A percentile compares a stretch with the other conserved stretches of the same genome.
Evolutionary conservation across 2,329 filamentous ascomycete species (phyloP).

Genomic region (Didymella exigua): DNA sequence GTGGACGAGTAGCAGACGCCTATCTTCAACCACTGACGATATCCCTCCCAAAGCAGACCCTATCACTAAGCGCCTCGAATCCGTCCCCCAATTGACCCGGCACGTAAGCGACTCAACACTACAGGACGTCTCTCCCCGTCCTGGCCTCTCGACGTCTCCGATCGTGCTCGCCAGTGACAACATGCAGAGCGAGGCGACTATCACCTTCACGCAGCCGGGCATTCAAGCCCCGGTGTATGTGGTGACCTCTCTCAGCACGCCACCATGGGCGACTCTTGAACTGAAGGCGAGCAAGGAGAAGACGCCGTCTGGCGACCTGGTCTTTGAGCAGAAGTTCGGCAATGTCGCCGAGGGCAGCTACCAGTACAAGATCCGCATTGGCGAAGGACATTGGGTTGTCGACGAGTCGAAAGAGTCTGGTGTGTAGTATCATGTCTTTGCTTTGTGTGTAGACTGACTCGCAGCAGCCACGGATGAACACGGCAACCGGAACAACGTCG

Average conservation of each 20-base stretch:
- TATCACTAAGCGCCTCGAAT: slow-evolving; percentile 8
- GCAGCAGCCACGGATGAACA: slow-evolving; percentile 56
- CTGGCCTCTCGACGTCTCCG: slow-evolving; percentile 5
- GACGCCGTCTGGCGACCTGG: slow-evolving; percentile 59
- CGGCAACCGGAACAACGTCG: slow-evolving; percentile 61
- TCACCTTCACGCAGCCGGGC: slow-evolving; percentile 66
- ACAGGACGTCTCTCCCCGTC: background rate
- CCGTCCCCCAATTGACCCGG: slow-evolving; percentile 18
- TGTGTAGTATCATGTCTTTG: slow-evolving; percentile 47
- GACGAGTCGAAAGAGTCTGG: slow-evolving; percentile 67
- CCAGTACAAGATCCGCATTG: slow-evolving; percentile 77
- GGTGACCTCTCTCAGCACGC: slow-evolving; percentile 70
- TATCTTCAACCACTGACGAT: slow-evolving; percentile 38
- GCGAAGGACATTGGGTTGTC: slow-evolving; percentile 68
- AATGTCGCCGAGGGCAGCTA: slow-evolving; percentile 64
- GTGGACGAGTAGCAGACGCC: slow-evolving; percentile 18
- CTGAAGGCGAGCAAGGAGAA: slow-evolving; percentile 60
- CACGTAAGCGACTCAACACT: slow-evolving; percentile 22
- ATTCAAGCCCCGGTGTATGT: slow-evolving; percentile 71
- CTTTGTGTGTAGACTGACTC: slow-evolving; percentile 21
- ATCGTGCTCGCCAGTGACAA: slow-evolving; percentile 4
- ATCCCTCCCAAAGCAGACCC: slow-evolving; percentile 27
- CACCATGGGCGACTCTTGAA: slow-evolving; percentile 70
- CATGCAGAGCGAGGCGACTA: slow-evolving; percentile 52
- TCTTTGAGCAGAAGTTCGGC: slow-evolving; percentile 64